Conservation (phyloP, 371 early-diverging fungal genomes). For the Lichtheimia hyalospora region DNA sequence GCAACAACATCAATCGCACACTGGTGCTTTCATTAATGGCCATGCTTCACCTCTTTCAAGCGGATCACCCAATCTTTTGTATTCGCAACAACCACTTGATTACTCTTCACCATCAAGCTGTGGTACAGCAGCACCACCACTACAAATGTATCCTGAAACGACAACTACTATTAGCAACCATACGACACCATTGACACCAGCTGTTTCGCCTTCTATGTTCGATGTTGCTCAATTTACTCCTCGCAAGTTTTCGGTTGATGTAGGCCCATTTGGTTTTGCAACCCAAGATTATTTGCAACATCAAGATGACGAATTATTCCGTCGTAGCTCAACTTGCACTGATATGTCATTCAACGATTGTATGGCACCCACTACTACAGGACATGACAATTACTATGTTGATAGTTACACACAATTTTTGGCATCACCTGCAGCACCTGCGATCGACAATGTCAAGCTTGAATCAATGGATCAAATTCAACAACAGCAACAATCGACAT, state of each 20-base stretch:
- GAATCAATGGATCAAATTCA: too few species aligned
- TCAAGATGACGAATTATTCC: conserved; percentile 28
- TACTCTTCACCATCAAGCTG: background rate
- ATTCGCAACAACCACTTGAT: conserved; percentile 2
- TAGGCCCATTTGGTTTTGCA: conserved; percentile 45
- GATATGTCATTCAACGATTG: conserved; percentile 6
- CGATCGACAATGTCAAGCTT: background rate
- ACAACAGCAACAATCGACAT: background rate
- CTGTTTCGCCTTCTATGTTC: conserved; percentile 24
- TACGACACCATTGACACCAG: conserved; percentile 21
- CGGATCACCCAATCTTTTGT: background rate
- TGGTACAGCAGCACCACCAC: conserved; percentile 1
- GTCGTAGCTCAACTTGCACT: conserved; percentile 18
- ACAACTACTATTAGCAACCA: background rate
- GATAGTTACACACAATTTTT: background rate
- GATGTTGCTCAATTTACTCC: conserved; percentile 14
- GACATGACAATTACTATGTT: background rate
- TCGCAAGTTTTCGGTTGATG: conserved; percentile 47
- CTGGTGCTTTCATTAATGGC: background rate
- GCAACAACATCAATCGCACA: too few species aligned
- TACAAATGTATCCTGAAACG: background rate
- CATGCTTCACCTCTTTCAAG: background rate
- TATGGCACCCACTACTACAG: background rate
- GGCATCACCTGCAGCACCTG: background rate
- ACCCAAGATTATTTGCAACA: conserved; percentile 24